Base-by-base conservation (phyloP, 202 grass and related monocot genomes). In the Zoysia matrella region DNA sequence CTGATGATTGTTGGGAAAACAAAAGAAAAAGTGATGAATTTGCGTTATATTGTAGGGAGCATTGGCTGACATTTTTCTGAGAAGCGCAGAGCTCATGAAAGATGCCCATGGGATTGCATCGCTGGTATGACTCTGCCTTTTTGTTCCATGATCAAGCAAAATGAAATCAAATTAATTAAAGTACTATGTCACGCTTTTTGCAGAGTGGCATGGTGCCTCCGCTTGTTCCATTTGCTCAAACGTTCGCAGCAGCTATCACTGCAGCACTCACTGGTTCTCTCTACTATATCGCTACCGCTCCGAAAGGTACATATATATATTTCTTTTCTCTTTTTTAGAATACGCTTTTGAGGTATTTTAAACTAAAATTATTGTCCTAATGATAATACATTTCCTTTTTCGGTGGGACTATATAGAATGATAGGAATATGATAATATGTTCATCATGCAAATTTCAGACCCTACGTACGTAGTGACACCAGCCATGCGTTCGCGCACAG, bases 391-490 rank as follows among this genome's bases (percentile, higher is more conserved):
- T n/a, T n/a, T n/a, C n/a, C n/a, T n/a, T n/a, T n/a, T n/a, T n/a
- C n/a, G n/a, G n/a, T n/a, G n/a, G n/a, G n/a, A n/a, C n/a, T n/a
- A n/a, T n/a, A n/a, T n/a, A n/a, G n/a, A n/a, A n/a, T n/a, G n/a
- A n/a, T n/a, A n/a, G n/a, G n/a, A n/a, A n/a, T n/a, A n/a, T n/a
- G n/a, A n/a, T n/a, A n/a, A n/a, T n/a, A n/a, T n/a, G n/a, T n/a
- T n/a, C n/a, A n/a, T n/a, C n/a, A n/a, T n/a, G n/a, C n/a, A n/a
- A n/a, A 15, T 67, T 77, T 64, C 92, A 98, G 95, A 98, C 76
- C 95, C 95, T 80, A 94, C 90, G 0, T 98, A 98, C 80, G 95
- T 98, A 49, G 92, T 98, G 54, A 73, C 92, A 71, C 92, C 95
- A 39, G 69, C 90, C 3, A 90, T 84, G 43, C 84, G 86, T 39